A percentile compares a stretch with the other conserved stretches of the same genome.
Conservation (phyloP, 2,329 filamentous ascomycete genomes). For the Penicillium sp. region DNA sequence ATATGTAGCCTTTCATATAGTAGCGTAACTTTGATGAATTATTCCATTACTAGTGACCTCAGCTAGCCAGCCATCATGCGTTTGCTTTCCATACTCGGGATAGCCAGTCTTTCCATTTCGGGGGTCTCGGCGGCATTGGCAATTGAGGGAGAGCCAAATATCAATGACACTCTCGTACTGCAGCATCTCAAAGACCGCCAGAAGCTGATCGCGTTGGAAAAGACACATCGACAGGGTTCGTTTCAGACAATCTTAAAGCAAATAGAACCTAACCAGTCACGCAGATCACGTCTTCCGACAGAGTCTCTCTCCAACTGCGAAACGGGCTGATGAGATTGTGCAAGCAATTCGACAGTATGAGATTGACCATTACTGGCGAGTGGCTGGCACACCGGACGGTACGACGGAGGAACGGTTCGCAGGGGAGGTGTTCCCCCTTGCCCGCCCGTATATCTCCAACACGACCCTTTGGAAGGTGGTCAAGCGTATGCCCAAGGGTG, state of each 20-base stretch:
- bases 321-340: constrained; percentile 60
- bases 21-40: not conserved
- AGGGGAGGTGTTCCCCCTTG: constrained; percentile 88
- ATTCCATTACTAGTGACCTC: not conserved
- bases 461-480: constrained; percentile 86
- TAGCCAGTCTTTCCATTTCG: not conserved
- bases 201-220: constrained; percentile 73
- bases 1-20: not conserved
- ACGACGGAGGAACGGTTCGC: constrained; percentile 45
- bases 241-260: constrained; percentile 19
- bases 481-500: constrained; percentile 79
- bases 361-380: constrained; percentile 23
- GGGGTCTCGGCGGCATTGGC: not conserved
- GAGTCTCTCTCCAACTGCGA: constrained; percentile 69
- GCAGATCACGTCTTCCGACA: constrained; percentile 27
- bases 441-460: constrained; percentile 77
- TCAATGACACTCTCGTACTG: constrained; percentile 39
- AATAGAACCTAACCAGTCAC: not conserved
- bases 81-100: not conserved
- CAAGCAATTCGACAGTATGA: constrained; percentile 44
- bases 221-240: constrained; percentile 73
- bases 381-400: constrained; percentile 10
- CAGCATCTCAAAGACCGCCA: constrained; percentile 73
- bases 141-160: constrained; percentile 4
- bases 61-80: not conserved